These are phyloP conservation scores for Biscogniauxia mediterranea DNA, from an alignment of 2,329 filamentous ascomycete genomes.

Conservation along the genomic window DNA sequence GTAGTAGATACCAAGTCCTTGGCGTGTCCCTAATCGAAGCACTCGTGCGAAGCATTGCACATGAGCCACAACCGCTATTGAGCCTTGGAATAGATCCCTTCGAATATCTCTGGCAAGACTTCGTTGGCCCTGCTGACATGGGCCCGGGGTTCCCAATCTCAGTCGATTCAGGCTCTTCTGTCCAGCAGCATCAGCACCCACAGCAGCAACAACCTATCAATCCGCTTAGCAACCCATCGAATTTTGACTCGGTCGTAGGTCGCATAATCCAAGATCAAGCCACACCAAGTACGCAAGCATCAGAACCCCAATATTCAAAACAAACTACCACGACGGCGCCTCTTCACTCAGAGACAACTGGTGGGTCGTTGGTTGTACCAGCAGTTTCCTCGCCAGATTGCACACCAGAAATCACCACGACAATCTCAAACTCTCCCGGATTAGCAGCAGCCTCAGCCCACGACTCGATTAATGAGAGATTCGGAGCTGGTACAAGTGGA, in stretches of 20 bases:
- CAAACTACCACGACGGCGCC: constrained; percentile 9
- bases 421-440: constrained; percentile 1
- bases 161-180: constrained; percentile 9
- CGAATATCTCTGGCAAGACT: constrained; percentile 23
- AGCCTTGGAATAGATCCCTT: constrained; percentile 15
- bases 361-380: constrained; percentile 18
- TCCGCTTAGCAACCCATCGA: constrained; percentile 1
- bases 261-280: constrained; percentile 14
- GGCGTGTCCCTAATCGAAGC: constrained; percentile 41
- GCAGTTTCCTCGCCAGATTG: constrained; percentile 17
- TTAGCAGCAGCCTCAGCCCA: background rate
- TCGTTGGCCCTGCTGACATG: constrained; percentile 8
- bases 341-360: constrained; percentile 15
- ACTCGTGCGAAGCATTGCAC: constrained; percentile 34
- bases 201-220: constrained; percentile 11
- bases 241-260: constrained; percentile 16
- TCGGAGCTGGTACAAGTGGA: constrained; percentile 10
- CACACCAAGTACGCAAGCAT: constrained; percentile 10
- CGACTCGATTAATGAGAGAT: constrained; percentile 16
- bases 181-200: constrained; percentile 17
- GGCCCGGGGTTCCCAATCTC: constrained; percentile 12
- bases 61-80: constrained; percentile 18
- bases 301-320: constrained; percentile 9
- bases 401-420: constrained; percentile 6
- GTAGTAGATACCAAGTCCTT: constrained; percentile 42